Evolutionary conservation across 1,139 yeast species (phyloP).

Genomic region (Arxiozyma slooffiae): DNA sequence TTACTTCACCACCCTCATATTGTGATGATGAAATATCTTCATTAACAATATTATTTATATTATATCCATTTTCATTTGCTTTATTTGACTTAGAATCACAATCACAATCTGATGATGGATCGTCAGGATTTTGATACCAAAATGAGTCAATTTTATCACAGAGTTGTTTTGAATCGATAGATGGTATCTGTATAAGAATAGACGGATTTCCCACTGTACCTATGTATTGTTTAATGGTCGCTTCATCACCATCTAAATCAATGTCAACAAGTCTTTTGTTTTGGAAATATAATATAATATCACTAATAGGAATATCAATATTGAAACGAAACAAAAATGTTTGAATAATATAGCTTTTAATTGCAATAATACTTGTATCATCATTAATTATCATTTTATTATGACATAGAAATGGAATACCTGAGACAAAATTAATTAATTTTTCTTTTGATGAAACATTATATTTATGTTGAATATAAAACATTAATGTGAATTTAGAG

Average conservation of each 20-base stretch:
- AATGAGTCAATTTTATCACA: slow-evolving; percentile 16
- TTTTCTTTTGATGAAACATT: slow-evolving; percentile 8
- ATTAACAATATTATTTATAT: neutral
- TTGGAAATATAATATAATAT: slow-evolving; percentile 23
- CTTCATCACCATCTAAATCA: slow-evolving; percentile 15
- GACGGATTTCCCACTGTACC: slow-evolving; percentile 10
- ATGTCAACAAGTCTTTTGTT: slow-evolving; percentile 20
- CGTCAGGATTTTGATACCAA: slow-evolving; percentile 19
- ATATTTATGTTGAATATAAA: slow-evolving; percentile 19
- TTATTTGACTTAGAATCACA: neutral
- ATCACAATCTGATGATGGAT: neutral
- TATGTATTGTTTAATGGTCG: slow-evolving; percentile 17
- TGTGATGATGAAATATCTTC: neutral
- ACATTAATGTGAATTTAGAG: slow-evolving; percentile 20
- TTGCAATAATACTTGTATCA: slow-evolving; percentile 22
- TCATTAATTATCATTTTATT: slow-evolving; percentile 18
- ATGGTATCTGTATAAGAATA: slow-evolving; percentile 22
- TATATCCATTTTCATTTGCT: slow-evolving; percentile 2
- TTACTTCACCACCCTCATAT: neutral
- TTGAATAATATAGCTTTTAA: slow-evolving; percentile 24
- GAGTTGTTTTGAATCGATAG: slow-evolving; percentile 11
- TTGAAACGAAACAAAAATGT: slow-evolving; percentile 18
- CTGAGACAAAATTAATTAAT: slow-evolving; percentile 21
- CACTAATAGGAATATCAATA: slow-evolving; percentile 12
- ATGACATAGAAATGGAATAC: slow-evolving; percentile 16